A percentile compares a stretch with the other conserved stretches of the same genome.
Conservation (phyloP, 2,329 filamentous ascomycete species). For the Sclerotinia glacialis region DNA sequence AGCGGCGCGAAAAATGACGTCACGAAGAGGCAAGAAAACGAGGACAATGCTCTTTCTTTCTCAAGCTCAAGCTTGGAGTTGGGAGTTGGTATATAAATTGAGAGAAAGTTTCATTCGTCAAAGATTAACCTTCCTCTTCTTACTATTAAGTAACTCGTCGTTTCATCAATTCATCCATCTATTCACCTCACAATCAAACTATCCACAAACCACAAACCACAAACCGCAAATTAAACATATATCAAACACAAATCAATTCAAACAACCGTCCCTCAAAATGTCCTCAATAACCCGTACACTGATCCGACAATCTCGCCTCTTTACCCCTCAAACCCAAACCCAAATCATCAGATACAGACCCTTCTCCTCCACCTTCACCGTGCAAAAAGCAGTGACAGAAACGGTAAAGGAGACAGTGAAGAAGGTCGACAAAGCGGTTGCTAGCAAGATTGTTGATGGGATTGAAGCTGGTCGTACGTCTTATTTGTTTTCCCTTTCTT, state of each 20-base stretch:
- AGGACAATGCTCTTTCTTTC: no score
- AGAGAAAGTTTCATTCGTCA: no score
- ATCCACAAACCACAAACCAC: background rate
- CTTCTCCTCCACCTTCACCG: background rate
- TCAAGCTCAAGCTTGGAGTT: no score
- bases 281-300: background rate
- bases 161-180: background rate
- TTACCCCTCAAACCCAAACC: background rate
- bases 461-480: slow-evolving; percentile 57
- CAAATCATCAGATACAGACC: background rate
- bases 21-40: no score
- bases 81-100: no score
- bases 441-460: slow-evolving; percentile 59
- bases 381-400: background rate
- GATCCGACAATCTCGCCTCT: background rate
- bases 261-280: slow-evolving; percentile 5
- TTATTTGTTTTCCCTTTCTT: slow-evolving; percentile 3
- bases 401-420: slow-evolving; percentile 55
- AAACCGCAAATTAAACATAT: no score
- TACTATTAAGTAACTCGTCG: no score
- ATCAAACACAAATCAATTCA: background rate
- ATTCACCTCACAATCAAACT: background rate
- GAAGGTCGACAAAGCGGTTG: slow-evolving; percentile 57
- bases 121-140: no score
- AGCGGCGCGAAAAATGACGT: no score